Percentiles rank a stretch among this genome's conserved stretches.
Conservation (phyloP, 805 yeast genomes). For the Candida insectorum region DNA sequence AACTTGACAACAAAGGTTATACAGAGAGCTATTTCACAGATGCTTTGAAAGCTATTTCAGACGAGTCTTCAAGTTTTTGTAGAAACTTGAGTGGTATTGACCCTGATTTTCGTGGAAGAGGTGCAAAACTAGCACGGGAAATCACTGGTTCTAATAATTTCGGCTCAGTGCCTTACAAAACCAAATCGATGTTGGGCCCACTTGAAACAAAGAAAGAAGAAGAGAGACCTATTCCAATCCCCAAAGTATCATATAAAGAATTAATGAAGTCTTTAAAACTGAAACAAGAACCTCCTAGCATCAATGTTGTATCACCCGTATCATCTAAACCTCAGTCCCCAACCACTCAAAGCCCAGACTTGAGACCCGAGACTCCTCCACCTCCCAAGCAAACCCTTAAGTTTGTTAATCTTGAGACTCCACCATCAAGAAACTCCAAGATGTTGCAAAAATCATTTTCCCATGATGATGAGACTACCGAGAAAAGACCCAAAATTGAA, state of each 20-base stretch:
- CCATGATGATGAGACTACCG: slow-evolving; percentile 25
- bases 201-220: slow-evolving; percentile 16
- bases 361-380: slow-evolving; percentile 13
- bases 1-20: slow-evolving; percentile 12
- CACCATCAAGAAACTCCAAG: slow-evolving; percentile 10
- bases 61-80: slow-evolving; percentile 32
- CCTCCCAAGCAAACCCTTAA: slow-evolving; percentile 27
- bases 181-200: slow-evolving; percentile 39
- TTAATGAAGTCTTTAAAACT: slow-evolving; percentile 18
- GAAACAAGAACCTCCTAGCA: slow-evolving; percentile 6
- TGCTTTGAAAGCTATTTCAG: slow-evolving; percentile 27
- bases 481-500: slow-evolving; percentile 23
- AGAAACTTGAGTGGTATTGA: slow-evolving; percentile 30
- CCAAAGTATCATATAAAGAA: slow-evolving; percentile 29
- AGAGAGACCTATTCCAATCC: slow-evolving; percentile 2
- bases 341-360: slow-evolving; percentile 3
- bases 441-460: slow-evolving; percentile 32
- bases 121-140: slow-evolving; percentile 39
- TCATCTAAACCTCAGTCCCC: slow-evolving; percentile 8
- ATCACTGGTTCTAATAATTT: slow-evolving; percentile 41
- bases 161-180: slow-evolving; percentile 37
- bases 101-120: slow-evolving; percentile 39
- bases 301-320: slow-evolving; percentile 6
- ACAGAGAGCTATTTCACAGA: slow-evolving; percentile 28
- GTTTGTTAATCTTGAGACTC: slow-evolving; percentile 24